Conservation (phyloP, 345 rosid genomes). For the Trapa bicornis region DNA sequence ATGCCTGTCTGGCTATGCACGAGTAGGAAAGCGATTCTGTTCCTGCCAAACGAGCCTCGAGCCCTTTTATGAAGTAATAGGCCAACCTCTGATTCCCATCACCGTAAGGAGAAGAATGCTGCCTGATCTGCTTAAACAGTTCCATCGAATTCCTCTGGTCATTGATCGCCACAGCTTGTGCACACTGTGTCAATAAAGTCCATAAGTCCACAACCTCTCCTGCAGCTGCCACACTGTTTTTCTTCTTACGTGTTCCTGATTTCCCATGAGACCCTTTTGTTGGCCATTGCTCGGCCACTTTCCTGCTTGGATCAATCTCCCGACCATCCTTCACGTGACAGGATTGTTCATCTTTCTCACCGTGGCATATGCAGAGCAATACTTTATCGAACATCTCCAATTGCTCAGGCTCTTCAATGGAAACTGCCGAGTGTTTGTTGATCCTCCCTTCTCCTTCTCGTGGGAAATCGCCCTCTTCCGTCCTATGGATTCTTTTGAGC, state of each 20-base stretch:
- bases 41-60: constrained; percentile 55
- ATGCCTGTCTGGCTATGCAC: constrained; percentile 8
- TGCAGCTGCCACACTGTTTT: constrained; percentile 5
- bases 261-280: constrained; percentile 11
- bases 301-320: neutral
- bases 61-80: constrained; percentile 46
- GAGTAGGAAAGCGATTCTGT: constrained; percentile 18
- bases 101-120: constrained; percentile 43
- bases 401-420: constrained; percentile 28
- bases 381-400: constrained; percentile 33
- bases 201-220: constrained; percentile 38
- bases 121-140: constrained; percentile 47
- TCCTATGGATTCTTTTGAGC: constrained; percentile 25
- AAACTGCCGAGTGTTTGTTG: constrained; percentile 36
- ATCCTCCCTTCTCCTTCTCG: constrained; percentile 33
- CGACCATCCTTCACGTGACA: neutral
- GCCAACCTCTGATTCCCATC: constrained; percentile 60
- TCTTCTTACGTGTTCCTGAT: constrained; percentile 16
- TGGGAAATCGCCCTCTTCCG: constrained; percentile 17
- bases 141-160: constrained; percentile 48
- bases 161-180: constrained; percentile 49
- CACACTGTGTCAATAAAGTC: constrained; percentile 46
- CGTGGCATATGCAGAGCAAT: constrained; percentile 17
- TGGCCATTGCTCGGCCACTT: neutral
- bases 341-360: constrained; percentile 9